Percentiles rank a stretch among this genome's conserved stretches.
These are phyloP conservation scores for Chrysochromulina tobinii DNA, from an alignment of 78 protist genomes.

Conservation along the genomic window DNA sequence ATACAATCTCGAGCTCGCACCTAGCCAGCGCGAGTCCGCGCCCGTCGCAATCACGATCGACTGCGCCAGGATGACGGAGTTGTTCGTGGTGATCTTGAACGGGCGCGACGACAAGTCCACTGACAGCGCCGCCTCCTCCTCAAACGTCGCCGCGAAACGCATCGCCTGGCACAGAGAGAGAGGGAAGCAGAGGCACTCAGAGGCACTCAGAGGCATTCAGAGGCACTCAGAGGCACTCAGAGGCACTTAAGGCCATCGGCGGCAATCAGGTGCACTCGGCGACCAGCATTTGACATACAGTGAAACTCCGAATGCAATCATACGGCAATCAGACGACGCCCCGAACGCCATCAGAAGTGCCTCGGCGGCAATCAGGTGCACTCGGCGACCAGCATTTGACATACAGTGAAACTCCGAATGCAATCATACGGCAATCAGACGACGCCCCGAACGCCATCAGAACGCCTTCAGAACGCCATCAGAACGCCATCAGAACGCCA, in stretches of 20 bases:
- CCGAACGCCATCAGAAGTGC: too few relatives aligned
- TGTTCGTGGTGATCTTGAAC: neutral
- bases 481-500: neutral
- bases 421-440: neutral
- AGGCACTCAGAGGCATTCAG: too few relatives aligned
- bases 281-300: too few relatives aligned
- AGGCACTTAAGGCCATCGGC: too few relatives aligned
- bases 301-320: too few relatives aligned
- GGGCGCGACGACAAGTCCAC: conserved; percentile 32
- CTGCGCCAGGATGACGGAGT: neutral
- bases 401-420: too few relatives aligned
- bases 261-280: too few relatives aligned
- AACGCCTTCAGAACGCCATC: neutral
- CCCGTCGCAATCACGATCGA: conserved; percentile 37
- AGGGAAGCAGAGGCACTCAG: too few relatives aligned
- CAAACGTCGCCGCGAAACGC: neutral
- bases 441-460: neutral
- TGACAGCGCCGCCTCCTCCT: neutral
- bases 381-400: too few relatives aligned
- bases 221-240: too few relatives aligned
- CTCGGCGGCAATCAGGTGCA: too few relatives aligned
- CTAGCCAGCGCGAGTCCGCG: conserved; percentile 47
- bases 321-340: too few relatives aligned
- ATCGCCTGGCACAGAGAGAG: neutral
- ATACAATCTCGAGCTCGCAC: neutral